Evolutionary conservation across 257 asterid genomes (phyloP), one percentile per base, ranked within the genome.

Genomic region (Marsdenia floribunda): DNA sequence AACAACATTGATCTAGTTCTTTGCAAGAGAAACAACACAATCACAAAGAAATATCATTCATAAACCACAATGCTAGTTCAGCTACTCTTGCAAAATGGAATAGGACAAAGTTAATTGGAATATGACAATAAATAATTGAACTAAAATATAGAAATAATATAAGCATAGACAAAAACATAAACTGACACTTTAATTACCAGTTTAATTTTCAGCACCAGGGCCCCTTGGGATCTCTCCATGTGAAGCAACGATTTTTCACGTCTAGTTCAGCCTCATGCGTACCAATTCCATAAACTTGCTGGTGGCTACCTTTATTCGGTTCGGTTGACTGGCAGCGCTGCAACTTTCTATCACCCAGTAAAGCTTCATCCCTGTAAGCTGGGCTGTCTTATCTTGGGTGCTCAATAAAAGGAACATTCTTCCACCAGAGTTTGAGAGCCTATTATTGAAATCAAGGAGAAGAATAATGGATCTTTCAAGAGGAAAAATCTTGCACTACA

Each of bases 401-500:
- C 67, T 81, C 89, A 57, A 91, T 70, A 78, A 88, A 86, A 16
- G 85, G 72, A 60, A 93, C 96, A 26, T 85, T 82, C 75, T 93
- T 93, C 97, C 96, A 91, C 98, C 96, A 91, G 58, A 93, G 91
- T 74, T 88, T 85, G 77, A 93, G 83, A 76, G 97, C 97, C 98
- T 93, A 68, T 16, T 49, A 40, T 58, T 29, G 44, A 72, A 8
- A 55, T 54, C 77, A 52, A 7, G 70, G 71, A 73, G 69, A 63
- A 19, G 70, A 49, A 47, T 12, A n/a, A 33, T 57, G 57, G 58
- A 71, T 44, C 49, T 79, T 64, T 60, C 53, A 49, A 60, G 73
- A 11, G 57, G 44, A 66, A 47, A 72, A 19, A 4, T 61, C 58
- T 9, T n/a, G 44, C 42, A 59, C 46, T 72, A 26, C 72, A 38